A percentile compares a stretch with the other conserved stretches of the same genome.
phyloP scores from a whole-genome alignment of 2,329 filamentous ascomycete species.

The Fusarium xylarioides region DNA sequence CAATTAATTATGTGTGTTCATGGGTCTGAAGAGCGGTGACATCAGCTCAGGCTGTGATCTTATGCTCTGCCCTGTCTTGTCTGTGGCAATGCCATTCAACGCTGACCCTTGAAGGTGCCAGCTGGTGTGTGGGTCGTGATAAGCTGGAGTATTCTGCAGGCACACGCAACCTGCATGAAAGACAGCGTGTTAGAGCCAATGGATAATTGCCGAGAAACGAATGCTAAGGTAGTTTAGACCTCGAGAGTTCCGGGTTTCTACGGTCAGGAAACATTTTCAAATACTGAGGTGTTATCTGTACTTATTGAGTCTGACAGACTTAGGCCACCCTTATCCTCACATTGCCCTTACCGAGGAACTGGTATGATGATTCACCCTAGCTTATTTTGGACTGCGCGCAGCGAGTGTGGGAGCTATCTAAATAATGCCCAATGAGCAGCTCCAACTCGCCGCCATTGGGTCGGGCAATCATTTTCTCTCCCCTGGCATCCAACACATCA shows the following conservation, averaged over 20 bases:
- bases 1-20: not conserved
- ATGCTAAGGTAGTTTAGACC: not conserved
- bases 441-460: not conserved
- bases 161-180: slow-evolving; percentile 17
- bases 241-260: not conserved
- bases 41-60: slow-evolving; percentile 20
- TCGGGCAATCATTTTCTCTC: not conserved
- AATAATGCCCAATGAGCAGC: not conserved
- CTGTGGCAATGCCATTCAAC: slow-evolving; percentile 7
- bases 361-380: slow-evolving; percentile 28
- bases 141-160: slow-evolving; percentile 21
- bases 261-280: not conserved
- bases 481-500: not conserved
- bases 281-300: not conserved
- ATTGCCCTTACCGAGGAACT: slow-evolving; percentile 22
- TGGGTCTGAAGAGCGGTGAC: not conserved
- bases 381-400: slow-evolving; percentile 23
- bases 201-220: not conserved
- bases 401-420: slow-evolving; percentile 13
- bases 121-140: slow-evolving; percentile 3
- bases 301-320: not conserved
- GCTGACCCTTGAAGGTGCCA: slow-evolving; percentile 8
- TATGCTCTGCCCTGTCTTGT: slow-evolving; percentile 6
- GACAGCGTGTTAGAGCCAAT: not conserved
- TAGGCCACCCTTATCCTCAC: not conserved